A percentile compares a stretch with the other conserved stretches of the same genome.
phyloP scores from a whole-genome alignment of 495 filamentous ascomycete genomes.

The Lichenothelia convexa region DNA sequence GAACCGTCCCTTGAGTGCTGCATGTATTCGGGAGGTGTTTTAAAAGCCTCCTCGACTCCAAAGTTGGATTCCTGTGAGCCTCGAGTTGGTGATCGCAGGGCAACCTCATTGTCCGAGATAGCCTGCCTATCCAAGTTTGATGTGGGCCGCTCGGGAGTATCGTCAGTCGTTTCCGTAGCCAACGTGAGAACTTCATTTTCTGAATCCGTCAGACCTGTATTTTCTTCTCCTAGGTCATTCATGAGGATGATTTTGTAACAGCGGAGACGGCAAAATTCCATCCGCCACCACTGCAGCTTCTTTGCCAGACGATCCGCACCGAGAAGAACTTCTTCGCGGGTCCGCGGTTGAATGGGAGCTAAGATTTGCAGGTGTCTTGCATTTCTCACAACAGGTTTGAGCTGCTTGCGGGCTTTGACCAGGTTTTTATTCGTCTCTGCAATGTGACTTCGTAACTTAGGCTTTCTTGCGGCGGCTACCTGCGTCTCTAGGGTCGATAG shows the following conservation, averaged over 20 bases:
- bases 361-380: constrained; percentile 82
- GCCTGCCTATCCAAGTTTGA: constrained; percentile 3
- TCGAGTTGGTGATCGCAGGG: no score
- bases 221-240: constrained; percentile 68
- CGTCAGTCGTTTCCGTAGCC: no score
- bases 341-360: constrained; percentile 72
- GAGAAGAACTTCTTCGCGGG: constrained; percentile 67
- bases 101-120: no score
- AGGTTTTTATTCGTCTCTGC: constrained; percentile 69
- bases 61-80: no score
- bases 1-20: no score
- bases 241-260: constrained; percentile 80
- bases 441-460: constrained; percentile 70
- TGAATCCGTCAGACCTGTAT: no score
- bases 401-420: constrained; percentile 45
- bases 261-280: constrained; percentile 81
- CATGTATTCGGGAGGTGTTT: no score
- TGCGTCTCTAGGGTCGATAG: constrained; percentile 65
- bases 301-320: constrained; percentile 73
- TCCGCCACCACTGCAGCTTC: constrained; percentile 79
- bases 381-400: constrained; percentile 72
- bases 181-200: no score
- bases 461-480: constrained; percentile 58
- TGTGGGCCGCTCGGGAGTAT: constrained; percentile 3
- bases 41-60: no score